A percentile compares a stretch with the other conserved stretches of the same genome.
Conservation (phyloP, 1,284 basidiomycete species). For the Marasmius oreades region DNA sequence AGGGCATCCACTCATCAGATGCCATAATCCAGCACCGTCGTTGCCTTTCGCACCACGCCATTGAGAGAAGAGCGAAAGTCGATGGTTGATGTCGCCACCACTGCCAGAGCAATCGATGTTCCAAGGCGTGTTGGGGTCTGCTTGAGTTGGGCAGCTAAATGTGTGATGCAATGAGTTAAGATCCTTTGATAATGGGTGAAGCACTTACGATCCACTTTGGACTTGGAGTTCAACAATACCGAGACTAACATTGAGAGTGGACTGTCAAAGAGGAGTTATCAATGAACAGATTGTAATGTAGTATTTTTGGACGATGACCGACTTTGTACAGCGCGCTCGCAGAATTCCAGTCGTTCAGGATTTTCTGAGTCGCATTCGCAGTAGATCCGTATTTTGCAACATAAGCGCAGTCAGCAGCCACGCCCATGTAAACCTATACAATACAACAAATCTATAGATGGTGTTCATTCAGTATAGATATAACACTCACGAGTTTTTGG, state of each 20-base stretch:
- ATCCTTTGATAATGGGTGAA: not conserved
- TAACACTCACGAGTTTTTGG: slow-evolving; percentile 66
- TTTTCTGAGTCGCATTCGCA: slow-evolving; percentile 68
- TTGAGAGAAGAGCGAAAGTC: slow-evolving; percentile 77
- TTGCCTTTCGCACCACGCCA: slow-evolving; percentile 78
- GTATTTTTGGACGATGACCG: slow-evolving; percentile 14
- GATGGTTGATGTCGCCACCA: slow-evolving; percentile 49
- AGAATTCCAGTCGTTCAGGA: slow-evolving; percentile 76
- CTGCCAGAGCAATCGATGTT: slow-evolving; percentile 47
- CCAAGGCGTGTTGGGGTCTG: slow-evolving; percentile 50
- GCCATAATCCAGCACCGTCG: slow-evolving; percentile 83
- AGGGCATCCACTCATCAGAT: slow-evolving; percentile 86
- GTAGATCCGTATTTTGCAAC: slow-evolving; percentile 56
- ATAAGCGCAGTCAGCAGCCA: slow-evolving; percentile 88
- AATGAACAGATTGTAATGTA: no score
- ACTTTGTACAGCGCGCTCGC: slow-evolving; percentile 79
- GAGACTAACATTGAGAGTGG: slow-evolving; percentile 83
- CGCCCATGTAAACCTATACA: slow-evolving; percentile 69
- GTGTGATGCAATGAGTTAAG: not conserved
- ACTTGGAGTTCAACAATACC: slow-evolving; percentile 80
- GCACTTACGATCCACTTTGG: slow-evolving; percentile 45
- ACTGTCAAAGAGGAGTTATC: slow-evolving; percentile 26
- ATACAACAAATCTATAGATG: slow-evolving; percentile 6
- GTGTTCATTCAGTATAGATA: not conserved
- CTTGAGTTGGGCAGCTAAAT: slow-evolving; percentile 55